phyloP scores from a whole-genome alignment of 2,329 filamentous ascomycete genomes.

The Hirsutella rhossiliensis region DNA sequence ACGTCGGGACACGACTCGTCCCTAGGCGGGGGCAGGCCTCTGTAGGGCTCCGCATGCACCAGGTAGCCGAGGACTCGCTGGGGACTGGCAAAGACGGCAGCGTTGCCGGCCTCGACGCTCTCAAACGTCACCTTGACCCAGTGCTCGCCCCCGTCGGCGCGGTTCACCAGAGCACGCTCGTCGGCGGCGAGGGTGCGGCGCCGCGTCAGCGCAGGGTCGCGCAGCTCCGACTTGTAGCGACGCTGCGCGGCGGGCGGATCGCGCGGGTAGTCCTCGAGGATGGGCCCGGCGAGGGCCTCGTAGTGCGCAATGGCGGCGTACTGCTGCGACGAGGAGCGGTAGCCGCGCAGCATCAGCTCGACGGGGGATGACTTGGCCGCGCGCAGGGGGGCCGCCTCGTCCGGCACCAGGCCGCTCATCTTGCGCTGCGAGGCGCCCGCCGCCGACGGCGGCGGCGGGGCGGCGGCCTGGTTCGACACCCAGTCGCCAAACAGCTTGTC shows the following conservation, averaged over 20 bases:
- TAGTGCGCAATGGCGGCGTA: slow-evolving; percentile 86
- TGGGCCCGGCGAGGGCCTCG: slow-evolving; percentile 72
- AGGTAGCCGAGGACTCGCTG: slow-evolving; percentile 59
- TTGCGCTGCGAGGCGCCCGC: slow-evolving; percentile 19
- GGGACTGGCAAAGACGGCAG: slow-evolving; percentile 57
- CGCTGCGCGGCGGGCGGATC: slow-evolving; percentile 61
- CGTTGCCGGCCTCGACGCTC: slow-evolving; percentile 57
- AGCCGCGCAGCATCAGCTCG: slow-evolving; percentile 80
- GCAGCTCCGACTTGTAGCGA: slow-evolving; percentile 62
- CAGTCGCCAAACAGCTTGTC: slow-evolving; percentile 51
- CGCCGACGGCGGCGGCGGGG: slow-evolving; percentile 2
- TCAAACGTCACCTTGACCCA: slow-evolving; percentile 88
- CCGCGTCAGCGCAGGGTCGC: slow-evolving; percentile 59
- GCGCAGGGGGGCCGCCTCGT: slow-evolving; percentile 26
- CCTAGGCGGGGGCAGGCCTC: slow-evolving; percentile 48
- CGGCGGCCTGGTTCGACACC: slow-evolving; percentile 32
- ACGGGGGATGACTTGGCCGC: slow-evolving; percentile 34
- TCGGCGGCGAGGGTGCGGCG: slow-evolving; percentile 53
- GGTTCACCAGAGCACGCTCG: slow-evolving; percentile 69
- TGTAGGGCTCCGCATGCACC: slow-evolving; percentile 60
- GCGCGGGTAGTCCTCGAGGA: slow-evolving; percentile 89
- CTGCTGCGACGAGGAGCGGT: slow-evolving; percentile 49
- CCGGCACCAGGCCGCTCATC: slow-evolving; percentile 12
- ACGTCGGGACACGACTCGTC: slow-evolving; percentile 51
- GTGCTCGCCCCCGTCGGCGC: slow-evolving; percentile 71